Percentiles rank a stretch among this genome's conserved stretches.
Conservation (phyloP, 2,329 filamentous ascomycete species). For the Xylariomycetidae sp. region DNA sequence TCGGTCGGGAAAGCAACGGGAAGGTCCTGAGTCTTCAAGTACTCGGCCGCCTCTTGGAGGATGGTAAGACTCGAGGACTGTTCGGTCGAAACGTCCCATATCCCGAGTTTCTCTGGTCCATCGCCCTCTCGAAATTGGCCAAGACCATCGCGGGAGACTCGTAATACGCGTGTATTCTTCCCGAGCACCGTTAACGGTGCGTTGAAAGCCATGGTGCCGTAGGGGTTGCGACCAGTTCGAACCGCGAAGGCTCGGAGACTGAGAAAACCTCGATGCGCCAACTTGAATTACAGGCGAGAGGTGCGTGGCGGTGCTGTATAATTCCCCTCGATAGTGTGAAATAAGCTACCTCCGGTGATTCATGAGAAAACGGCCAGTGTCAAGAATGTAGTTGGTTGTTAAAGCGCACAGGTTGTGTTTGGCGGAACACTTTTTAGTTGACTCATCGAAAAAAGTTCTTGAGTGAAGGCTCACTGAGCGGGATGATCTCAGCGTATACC, state of each 20-base stretch:
- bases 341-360: too few relatives aligned
- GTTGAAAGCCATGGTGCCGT: slow-evolving; percentile 26
- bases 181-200: slow-evolving; percentile 9
- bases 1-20: slow-evolving; percentile 96
- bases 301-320: too few relatives aligned
- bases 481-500: too few relatives aligned
- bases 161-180: slow-evolving; percentile 19
- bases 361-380: too few relatives aligned
- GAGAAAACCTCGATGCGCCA: slow-evolving; percentile 21
- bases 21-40: slow-evolving; percentile 57
- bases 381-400: too few relatives aligned
- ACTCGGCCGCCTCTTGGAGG: slow-evolving; percentile 59
- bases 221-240: slow-evolving; percentile 21
- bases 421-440: slow-evolving; percentile 7
- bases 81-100: slow-evolving; percentile 21
- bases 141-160: slow-evolving; percentile 15
- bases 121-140: slow-evolving; percentile 21
- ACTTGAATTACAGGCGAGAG: slow-evolving; percentile 15
- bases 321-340: too few relatives aligned
- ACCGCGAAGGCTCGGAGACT: too few relatives aligned
- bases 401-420: slow-evolving; percentile 2
- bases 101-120: slow-evolving; percentile 16
- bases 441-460: slow-evolving; percentile 5
- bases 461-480: too few relatives aligned
- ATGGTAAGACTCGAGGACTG: slow-evolving; percentile 16